Conservation (phyloP, 306 rosid species). For the Quercus gilva region DNA sequence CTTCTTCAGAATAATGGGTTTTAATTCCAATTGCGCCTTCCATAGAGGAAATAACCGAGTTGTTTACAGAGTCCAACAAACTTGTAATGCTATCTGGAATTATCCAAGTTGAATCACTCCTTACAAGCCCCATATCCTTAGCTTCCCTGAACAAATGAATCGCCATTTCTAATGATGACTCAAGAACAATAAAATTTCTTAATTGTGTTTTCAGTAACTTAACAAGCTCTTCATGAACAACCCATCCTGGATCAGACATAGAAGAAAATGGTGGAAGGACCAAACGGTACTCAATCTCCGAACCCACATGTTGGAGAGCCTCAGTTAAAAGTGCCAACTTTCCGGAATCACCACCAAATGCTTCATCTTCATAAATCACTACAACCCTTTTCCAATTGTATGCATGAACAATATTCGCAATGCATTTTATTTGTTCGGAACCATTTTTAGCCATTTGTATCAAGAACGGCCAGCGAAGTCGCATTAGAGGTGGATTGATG, state of each 20-base stretch:
- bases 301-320: slow-evolving; percentile 51
- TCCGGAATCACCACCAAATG: slow-evolving; percentile 44
- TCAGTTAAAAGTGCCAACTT: slow-evolving; percentile 47
- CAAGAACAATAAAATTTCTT: slow-evolving; percentile 56
- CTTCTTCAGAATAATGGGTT: slow-evolving; percentile 36
- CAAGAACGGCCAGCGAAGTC: slow-evolving; percentile 47
- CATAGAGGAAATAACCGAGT: slow-evolving; percentile 48
- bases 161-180: slow-evolving; percentile 50
- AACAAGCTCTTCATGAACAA: slow-evolving; percentile 40
- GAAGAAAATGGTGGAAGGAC: slow-evolving; percentile 52
- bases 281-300: slow-evolving; percentile 53
- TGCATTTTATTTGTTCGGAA: slow-evolving; percentile 34
- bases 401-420: slow-evolving; percentile 43
- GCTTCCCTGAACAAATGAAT: slow-evolving; percentile 56
- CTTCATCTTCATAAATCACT: slow-evolving; percentile 48
- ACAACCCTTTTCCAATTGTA: slow-evolving; percentile 49
- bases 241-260: slow-evolving; percentile 29
- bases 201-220: slow-evolving; percentile 36
- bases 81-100: slow-evolving; percentile 51
- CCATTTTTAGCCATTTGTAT: slow-evolving; percentile 34
- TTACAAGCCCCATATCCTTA: slow-evolving; percentile 46
- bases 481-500: slow-evolving; percentile 34
- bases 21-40: slow-evolving; percentile 71
- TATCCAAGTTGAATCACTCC: slow-evolving; percentile 58
- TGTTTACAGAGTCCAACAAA: slow-evolving; percentile 41